Conservation (phyloP, 2,329 filamentous ascomycete species). For the Hypoxylon sp. region DNA sequence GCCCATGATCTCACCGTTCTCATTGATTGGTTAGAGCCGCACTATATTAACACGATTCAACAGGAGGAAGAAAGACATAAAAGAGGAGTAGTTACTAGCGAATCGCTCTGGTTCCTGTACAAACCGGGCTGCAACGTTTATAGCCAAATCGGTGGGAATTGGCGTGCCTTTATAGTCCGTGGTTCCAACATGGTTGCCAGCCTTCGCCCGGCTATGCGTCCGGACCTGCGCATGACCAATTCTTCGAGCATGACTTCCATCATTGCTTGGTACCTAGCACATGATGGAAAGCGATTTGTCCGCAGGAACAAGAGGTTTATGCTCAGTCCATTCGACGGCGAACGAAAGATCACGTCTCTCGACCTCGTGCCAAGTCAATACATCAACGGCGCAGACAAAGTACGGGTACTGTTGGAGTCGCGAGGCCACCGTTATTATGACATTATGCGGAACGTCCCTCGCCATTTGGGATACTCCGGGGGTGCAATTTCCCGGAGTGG, state of each 20-base stretch:
- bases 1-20: conserved; percentile 2
- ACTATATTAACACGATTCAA: not conserved
- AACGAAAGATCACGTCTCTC: conserved; percentile 2
- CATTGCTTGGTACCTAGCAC: not conserved
- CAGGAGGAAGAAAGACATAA: conserved; percentile 1
- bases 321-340: not conserved
- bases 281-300: not conserved
- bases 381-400: not conserved
- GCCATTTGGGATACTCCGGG: conserved; percentile 1
- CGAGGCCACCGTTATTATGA: conserved; percentile 9
- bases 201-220: too few relatives aligned
- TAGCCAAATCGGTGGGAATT: not conserved
- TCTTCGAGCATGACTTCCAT: not conserved
- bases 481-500: conserved; percentile 4
- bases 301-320: not conserved
- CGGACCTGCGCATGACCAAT: not conserved
- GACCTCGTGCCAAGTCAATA: not conserved
- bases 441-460: conserved; percentile 5
- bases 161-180: conserved; percentile 3
- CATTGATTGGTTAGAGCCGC: not conserved
- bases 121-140: not conserved
- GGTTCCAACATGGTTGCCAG: too few relatives aligned
- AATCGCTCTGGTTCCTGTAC: not conserved
- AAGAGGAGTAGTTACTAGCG: not conserved
- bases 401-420: not conserved